Base-by-base conservation (phyloP, 768 basidiomycete genomes). In the Clathrus columnatus region DNA sequence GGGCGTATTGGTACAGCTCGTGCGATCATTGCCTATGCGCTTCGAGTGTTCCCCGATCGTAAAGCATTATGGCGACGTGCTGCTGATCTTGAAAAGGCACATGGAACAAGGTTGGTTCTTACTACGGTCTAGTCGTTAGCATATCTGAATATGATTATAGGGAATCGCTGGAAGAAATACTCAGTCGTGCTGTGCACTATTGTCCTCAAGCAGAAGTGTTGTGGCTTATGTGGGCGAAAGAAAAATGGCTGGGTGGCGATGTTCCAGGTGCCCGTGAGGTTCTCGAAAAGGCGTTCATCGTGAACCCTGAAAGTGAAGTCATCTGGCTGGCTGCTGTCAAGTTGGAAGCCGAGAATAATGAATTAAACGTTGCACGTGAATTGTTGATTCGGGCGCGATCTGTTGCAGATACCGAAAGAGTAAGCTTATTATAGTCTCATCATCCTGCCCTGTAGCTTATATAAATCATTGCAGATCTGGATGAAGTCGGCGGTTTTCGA, bases 281-380 rank as follows among this genome's bases (percentile, higher is more conserved):
- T 14, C 82, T 98, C 14, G 90, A 86, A 58, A 79, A 79, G 36
- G 92, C 96, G 0, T 97, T 97, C 75, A 81, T 87, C 50, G 90
- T 91, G 54, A 98, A 98, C 65, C 90, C 92, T 11, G 93, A 97
- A 68, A 94, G 90, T 65, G 96, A 98, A 72, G 84, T 87, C 61
- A 97, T 99, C 64, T 98, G 94, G 93, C 73, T 99, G 52, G 96
- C 95, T 2, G 96, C 95, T 26, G 91, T 95, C 60, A 98, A 98
- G 69, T 75, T 97, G 5, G 95, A 97, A 66, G 91, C 93, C 0
- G 94, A 97, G 75, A 98, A 95, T 61, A 87, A 89, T 2, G 89
- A 98, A 65, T 74, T 90, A 57, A 83, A 76, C 5, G 91, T 90
- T 17, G 95, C 95, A 2, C 75, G 85, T 58, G 86, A 93, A 69